Base-by-base conservation (phyloP, 1,139 yeast genomes). In the Blastobotrys indianensis region DNA sequence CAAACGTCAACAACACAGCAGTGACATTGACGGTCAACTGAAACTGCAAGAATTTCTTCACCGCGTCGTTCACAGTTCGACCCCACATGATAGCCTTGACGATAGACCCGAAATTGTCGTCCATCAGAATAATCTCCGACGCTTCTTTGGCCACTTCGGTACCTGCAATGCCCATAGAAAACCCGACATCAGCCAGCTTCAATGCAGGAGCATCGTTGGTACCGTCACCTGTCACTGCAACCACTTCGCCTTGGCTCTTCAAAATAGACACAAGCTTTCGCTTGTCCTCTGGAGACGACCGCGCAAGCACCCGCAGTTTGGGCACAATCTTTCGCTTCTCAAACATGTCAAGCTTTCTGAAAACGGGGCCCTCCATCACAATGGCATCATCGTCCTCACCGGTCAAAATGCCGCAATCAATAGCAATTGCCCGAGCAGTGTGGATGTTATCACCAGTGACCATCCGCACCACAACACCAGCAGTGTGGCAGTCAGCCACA, bases 81-180 rank as follows among this genome's bases (percentile, higher is more conserved):
- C 99, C 99, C 98, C 98, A 94, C 68, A 87, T 86, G 61, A 92
- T 86, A n/a, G 98, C 99, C 65, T 87, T 87, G 43, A 92, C 97
- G 64, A 92, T 92, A 47, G 94, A 92, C 8, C 90, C 75, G 61
- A 92, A 92, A 69, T 92, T 95, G 68, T 92, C 98, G 65, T 94
- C 94, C 53, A 54, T 56, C 49, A 83, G 71, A 32, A 83, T 82
- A 63, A 83, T 81, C 62, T 83, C 92, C 17, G 86, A 76, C 2
- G 87, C 87, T 60, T 83, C 87, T 63, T 83, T 83, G 23, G 92
- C 92, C 39, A 83, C 90, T 64, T 83, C 92, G 10, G 87, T 80
- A 10, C 90, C 92, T 53, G 82, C 79, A 59, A 80, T 73, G 42
- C 92, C 92, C 92, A 83, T 83, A n/a, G 90, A 87, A 61, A 84